Percentiles rank a stretch among this genome's conserved stretches.
Evolutionary conservation across 306 rosid species (phyloP).

Genomic region (Canavalia gladiata): DNA sequence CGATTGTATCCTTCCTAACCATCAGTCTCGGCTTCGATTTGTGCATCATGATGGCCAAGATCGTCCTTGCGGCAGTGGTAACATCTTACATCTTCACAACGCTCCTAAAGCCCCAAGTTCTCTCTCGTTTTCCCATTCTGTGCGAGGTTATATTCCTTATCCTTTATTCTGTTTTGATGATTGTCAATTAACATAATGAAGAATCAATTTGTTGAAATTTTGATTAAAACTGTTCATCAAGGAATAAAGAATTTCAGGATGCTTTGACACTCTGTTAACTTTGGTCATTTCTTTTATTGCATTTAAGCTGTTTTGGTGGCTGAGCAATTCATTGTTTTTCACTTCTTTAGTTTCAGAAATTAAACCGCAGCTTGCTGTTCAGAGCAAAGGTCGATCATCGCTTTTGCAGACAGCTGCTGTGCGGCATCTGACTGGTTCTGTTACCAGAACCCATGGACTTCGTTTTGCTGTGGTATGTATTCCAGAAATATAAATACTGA

Average conservation of each 20-base stretch:
- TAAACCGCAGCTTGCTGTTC: slow-evolving; percentile 40
- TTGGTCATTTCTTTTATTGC: slow-evolving; percentile 12
- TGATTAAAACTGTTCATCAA: slow-evolving; percentile 2
- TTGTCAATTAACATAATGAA: slow-evolving; percentile 20
- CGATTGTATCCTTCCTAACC: slow-evolving; percentile 48
- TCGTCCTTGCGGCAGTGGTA: slow-evolving; percentile 8
- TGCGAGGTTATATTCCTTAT: slow-evolving; percentile 45
- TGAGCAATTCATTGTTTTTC: slow-evolving; percentile 40
- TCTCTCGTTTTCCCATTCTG: slow-evolving; percentile 42
- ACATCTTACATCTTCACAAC: slow-evolving; percentile 40
- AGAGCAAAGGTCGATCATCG: slow-evolving; percentile 57
- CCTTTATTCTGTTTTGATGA: slow-evolving; percentile 19
- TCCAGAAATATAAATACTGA: slow-evolving; percentile 8
- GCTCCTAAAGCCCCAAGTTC: slow-evolving; percentile 30
- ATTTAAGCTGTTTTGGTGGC: slow-evolving; percentile 30
- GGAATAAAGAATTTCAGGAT: slow-evolving; percentile 32
- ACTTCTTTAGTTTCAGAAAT: slow-evolving; percentile 36
- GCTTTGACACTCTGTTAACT: neutral
- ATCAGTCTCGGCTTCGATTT: slow-evolving; percentile 46
- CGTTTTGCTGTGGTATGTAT: slow-evolving; percentile 84
- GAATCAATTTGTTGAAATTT: neutral
- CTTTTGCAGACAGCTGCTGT: slow-evolving; percentile 72
- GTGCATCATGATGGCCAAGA: slow-evolving; percentile 22
- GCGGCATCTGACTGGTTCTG: slow-evolving; percentile 84
- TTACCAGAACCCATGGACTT: slow-evolving; percentile 73